Conservation (phyloP, 257 asterid genomes). For the Cordia subcordata region DNA sequence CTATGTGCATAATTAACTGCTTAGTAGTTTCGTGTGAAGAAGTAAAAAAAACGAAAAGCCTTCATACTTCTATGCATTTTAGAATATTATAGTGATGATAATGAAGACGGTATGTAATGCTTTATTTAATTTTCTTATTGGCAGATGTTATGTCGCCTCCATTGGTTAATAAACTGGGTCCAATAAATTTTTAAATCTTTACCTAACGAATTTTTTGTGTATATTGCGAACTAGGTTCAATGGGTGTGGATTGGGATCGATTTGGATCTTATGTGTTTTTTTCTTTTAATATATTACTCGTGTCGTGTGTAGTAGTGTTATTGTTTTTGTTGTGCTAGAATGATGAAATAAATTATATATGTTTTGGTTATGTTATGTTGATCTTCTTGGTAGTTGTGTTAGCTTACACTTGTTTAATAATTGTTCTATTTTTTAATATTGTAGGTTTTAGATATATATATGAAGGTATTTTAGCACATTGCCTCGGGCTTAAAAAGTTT, state of each 20-base stretch:
- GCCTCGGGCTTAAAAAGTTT: constrained; percentile 36
- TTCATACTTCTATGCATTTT: constrained; percentile 29
- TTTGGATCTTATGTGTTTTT: constrained; percentile 55
- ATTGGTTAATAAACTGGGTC: neutral
- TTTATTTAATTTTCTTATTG: neutral
- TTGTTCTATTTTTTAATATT: constrained; percentile 26
- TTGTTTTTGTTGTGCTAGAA: constrained; percentile 40
- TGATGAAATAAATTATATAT: constrained; percentile 5
- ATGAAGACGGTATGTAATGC: neutral
- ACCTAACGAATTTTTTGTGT: constrained; percentile 27
- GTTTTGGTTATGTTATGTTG: constrained; percentile 29
- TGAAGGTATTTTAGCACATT: constrained; percentile 53
- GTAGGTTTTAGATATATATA: constrained; percentile 35
- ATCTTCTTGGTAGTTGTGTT: constrained; percentile 49
- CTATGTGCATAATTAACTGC: constrained; percentile 9
- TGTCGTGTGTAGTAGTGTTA: constrained; percentile 16
- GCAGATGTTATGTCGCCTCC: neutral
- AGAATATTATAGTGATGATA: neutral
- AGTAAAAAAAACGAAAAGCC: constrained; percentile 18
- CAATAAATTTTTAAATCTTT: constrained; percentile 1
- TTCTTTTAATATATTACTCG: constrained; percentile 12
- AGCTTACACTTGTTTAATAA: constrained; percentile 29
- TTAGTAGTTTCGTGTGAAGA: neutral
- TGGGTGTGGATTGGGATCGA: constrained; percentile 84
- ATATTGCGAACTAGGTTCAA: constrained; percentile 51